phyloP scores from a whole-genome alignment of 768 basidiomycete species.

The Suillus plorans region DNA sequence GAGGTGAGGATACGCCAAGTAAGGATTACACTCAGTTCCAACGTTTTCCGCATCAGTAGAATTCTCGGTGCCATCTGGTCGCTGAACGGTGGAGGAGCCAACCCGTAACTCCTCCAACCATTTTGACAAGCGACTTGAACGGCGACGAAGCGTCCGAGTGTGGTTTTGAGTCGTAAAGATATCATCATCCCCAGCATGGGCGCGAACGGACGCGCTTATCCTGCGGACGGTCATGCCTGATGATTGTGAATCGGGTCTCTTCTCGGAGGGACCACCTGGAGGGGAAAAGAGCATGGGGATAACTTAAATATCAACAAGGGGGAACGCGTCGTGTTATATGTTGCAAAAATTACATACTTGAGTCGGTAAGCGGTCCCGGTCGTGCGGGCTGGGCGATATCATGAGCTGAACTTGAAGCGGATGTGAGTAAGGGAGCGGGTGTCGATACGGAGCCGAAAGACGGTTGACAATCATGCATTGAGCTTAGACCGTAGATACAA shows the following conservation, averaged over 20 bases:
- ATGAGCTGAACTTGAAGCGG: slow-evolving; percentile 19
- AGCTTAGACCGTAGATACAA: background rate
- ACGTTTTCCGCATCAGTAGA: slow-evolving; percentile 22
- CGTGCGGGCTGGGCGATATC: slow-evolving; percentile 12
- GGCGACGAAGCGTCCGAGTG: slow-evolving; percentile 27
- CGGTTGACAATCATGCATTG: background rate
- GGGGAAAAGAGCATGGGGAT: slow-evolving; percentile 12
- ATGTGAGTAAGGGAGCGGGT: slow-evolving; percentile 13
- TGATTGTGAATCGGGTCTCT: slow-evolving; percentile 25
- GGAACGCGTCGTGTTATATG: slow-evolving; percentile 30
- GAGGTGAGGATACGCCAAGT: slow-evolving; percentile 41
- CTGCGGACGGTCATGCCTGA: slow-evolving; percentile 30
- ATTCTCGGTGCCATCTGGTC: slow-evolving; percentile 16
- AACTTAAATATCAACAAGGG: slow-evolving; percentile 25
- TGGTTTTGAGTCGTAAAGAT: slow-evolving; percentile 1
- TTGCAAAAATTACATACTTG: slow-evolving; percentile 21
- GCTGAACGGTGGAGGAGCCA: slow-evolving; percentile 17
- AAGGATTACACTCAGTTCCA: slow-evolving; percentile 36
- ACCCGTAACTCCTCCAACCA: slow-evolving; percentile 45
- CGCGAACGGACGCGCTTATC: slow-evolving; percentile 24
- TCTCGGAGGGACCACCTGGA: slow-evolving; percentile 16
- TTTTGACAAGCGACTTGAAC: slow-evolving; percentile 41
- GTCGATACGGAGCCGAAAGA: slow-evolving; percentile 19
- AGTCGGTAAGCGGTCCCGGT: slow-evolving; percentile 3
- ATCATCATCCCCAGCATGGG: slow-evolving; percentile 13